Percentiles rank a stretch among this genome's conserved stretches.
phyloP scores from a whole-genome alignment of 1,284 basidiomycete species.

The Apiotrichum mycotoxinovorans region DNA sequence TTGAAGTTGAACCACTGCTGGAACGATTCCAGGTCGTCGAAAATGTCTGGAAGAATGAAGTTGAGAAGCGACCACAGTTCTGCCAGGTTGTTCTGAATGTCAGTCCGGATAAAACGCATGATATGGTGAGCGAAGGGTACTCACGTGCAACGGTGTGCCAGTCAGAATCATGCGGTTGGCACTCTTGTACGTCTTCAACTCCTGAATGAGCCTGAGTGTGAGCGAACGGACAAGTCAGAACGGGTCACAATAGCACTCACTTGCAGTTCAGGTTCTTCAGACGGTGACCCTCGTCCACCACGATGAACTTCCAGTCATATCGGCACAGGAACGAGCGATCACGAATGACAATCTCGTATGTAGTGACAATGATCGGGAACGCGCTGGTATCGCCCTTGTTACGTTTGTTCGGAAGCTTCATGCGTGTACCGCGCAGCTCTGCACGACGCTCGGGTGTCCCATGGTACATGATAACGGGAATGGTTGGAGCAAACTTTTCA shows the following conservation, averaged over 20 bases:
- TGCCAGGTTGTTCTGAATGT: conserved; percentile 75
- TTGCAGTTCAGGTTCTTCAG: conserved; percentile 89
- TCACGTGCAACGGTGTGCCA: conserved; percentile 84
- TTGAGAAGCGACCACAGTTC: conserved; percentile 95
- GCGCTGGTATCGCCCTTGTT: conserved; percentile 37
- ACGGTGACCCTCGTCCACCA: conserved; percentile 93
- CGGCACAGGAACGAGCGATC: conserved; percentile 66
- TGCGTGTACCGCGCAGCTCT: conserved; percentile 61
- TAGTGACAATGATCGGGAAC: conserved; percentile 64
- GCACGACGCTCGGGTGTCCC: conserved; percentile 73
- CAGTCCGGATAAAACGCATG: background rate
- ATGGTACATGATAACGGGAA: conserved; percentile 75
- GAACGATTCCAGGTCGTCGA: conserved; percentile 83
- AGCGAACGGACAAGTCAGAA: conserved; percentile 13
- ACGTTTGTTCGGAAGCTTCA: conserved; percentile 30
- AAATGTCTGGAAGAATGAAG: conserved; percentile 89
- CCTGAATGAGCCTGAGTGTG: conserved; percentile 63
- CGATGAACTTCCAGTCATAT: conserved; percentile 85
- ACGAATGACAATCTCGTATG: conserved; percentile 88
- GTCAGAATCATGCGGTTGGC: conserved; percentile 89
- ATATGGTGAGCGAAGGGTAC: conserved; percentile 30
- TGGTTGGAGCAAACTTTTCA: conserved; percentile 70
- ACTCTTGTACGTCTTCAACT: conserved; percentile 81
- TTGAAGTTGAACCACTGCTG: conserved; percentile 71
- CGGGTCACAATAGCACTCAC: conserved; percentile 10